A percentile compares a stretch with the other conserved stretches of the same genome.
Conservation (phyloP, 331 rosid genomes). For the Quercus lobata region DNA sequence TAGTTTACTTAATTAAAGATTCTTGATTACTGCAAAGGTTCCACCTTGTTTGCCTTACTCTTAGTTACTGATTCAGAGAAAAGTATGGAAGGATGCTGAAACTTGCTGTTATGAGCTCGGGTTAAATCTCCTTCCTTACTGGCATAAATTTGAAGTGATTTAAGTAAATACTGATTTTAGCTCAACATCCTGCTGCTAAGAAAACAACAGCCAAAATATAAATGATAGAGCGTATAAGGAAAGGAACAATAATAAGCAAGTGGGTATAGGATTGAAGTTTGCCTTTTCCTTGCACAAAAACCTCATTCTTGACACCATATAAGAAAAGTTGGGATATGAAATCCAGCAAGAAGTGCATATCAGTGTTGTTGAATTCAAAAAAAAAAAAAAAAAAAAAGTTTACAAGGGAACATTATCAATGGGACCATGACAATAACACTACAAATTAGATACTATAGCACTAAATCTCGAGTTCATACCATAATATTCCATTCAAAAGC, state of each 20-base stretch:
- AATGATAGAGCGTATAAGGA: neutral
- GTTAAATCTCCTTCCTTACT: neutral
- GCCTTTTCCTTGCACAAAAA: neutral
- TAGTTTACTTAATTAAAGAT: neutral
- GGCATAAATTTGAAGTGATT: neutral
- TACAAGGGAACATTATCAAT: neutral
- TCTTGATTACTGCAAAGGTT: neutral
- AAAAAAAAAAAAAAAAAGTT: neutral
- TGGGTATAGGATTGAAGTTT: neutral
- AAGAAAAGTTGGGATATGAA: neutral
- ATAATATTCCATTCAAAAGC: neutral
- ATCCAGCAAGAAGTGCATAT: neutral
- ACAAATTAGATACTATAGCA: neutral
- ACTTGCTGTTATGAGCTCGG: neutral
- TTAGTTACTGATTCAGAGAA: neutral
- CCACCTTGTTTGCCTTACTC: neutral
- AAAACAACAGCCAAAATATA: neutral
- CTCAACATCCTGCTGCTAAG: neutral
- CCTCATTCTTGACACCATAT: neutral
- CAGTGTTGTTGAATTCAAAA: neutral
- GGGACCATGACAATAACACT: neutral
- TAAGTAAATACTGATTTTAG: neutral
- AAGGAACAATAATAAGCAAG: no score
- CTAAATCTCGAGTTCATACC: neutral
- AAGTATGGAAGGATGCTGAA: neutral